Percentiles rank a stretch among this genome's conserved stretches.
These are phyloP conservation scores for Rhodotorula mucilaginosa DNA, from an alignment of 1,284 basidiomycete genomes.

Conservation along the genomic window DNA sequence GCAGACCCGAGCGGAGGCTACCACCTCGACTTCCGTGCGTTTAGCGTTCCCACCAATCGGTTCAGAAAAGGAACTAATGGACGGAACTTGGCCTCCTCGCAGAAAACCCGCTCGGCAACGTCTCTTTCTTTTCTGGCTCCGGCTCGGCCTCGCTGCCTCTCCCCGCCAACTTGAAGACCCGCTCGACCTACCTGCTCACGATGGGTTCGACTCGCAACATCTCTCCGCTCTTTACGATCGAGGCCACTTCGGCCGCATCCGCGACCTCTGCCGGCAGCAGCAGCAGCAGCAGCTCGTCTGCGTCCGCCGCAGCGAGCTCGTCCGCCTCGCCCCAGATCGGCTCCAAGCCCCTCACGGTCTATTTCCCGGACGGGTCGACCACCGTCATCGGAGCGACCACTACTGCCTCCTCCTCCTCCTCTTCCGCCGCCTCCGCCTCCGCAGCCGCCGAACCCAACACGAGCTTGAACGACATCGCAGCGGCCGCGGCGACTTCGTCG, in stretches of 20 bases:
- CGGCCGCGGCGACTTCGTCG: background rate
- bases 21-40: slow-evolving; percentile 14
- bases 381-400: slow-evolving; percentile 1
- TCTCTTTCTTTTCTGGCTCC: slow-evolving; percentile 18
- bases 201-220: slow-evolving; percentile 31
- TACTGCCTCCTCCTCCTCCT: background rate
- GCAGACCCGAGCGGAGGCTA: slow-evolving; percentile 5
- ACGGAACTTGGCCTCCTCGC: background rate
- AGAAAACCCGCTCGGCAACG: slow-evolving; percentile 29
- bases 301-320: background rate
- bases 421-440: background rate
- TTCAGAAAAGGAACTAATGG: no score
- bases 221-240: slow-evolving; percentile 30
- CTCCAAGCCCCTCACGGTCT: background rate
- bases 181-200: slow-evolving; percentile 30
- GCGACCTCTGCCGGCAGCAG: background rate
- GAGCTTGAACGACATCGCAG: slow-evolving; percentile 3
- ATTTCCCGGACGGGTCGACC: slow-evolving; percentile 10
- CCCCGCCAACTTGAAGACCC: slow-evolving; percentile 26
- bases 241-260: background rate
- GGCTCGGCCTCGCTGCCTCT: slow-evolving; percentile 13
- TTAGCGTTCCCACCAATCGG: no score
- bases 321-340: background rate
- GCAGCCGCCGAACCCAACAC: background rate
- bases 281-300: background rate